These are phyloP conservation scores for Pythium aquatile DNA, from an alignment of 352 stramenopile species.

Conservation along the genomic window DNA sequence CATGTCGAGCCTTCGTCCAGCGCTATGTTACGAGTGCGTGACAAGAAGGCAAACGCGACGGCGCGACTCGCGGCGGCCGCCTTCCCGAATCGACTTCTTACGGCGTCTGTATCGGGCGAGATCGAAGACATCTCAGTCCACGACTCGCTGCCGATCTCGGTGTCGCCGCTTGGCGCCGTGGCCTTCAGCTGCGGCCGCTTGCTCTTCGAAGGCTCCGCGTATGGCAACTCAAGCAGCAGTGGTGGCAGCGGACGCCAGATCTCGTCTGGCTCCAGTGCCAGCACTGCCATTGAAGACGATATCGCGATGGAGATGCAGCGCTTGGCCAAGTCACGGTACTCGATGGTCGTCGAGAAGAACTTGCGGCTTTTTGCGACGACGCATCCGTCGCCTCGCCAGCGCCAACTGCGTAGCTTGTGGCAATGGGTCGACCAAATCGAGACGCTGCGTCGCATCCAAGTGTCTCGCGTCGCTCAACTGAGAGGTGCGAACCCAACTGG, in stretches of 20 bases:
- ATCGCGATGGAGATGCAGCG: slow-evolving; percentile 78
- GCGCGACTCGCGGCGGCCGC: slow-evolving; percentile 40
- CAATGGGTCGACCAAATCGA: slow-evolving; percentile 86
- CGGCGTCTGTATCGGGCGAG: slow-evolving; percentile 63
- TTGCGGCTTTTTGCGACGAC: slow-evolving; percentile 59
- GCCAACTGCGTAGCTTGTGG: slow-evolving; percentile 67
- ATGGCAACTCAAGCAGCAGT: not conserved
- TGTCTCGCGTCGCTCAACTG: slow-evolving; percentile 48
- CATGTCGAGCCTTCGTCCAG: slow-evolving; percentile 31
- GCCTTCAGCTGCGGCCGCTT: slow-evolving; percentile 75
- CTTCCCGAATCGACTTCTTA: slow-evolving; percentile 82
- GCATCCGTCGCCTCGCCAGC: slow-evolving; percentile 32
- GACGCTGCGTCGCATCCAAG: slow-evolving; percentile 58
- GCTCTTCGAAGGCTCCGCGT: slow-evolving; percentile 51
- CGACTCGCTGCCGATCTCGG: slow-evolving; percentile 78
- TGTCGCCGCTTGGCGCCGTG: slow-evolving; percentile 68
- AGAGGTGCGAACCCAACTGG: slow-evolving; percentile 33
- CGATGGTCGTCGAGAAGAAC: slow-evolving; percentile 72
- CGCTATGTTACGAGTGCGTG: not conserved
- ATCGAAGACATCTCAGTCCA: slow-evolving; percentile 88
- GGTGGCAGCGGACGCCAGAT: not conserved
- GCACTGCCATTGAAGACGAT: slow-evolving; percentile 39
- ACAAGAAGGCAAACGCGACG: slow-evolving; percentile 13
- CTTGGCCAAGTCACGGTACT: slow-evolving; percentile 75
- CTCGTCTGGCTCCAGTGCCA: not conserved